Percentiles rank a stretch among this genome's conserved stretches.
Conservation (phyloP, 2,329 filamentous ascomycete species). For the Lasiodiplodia sp. region DNA sequence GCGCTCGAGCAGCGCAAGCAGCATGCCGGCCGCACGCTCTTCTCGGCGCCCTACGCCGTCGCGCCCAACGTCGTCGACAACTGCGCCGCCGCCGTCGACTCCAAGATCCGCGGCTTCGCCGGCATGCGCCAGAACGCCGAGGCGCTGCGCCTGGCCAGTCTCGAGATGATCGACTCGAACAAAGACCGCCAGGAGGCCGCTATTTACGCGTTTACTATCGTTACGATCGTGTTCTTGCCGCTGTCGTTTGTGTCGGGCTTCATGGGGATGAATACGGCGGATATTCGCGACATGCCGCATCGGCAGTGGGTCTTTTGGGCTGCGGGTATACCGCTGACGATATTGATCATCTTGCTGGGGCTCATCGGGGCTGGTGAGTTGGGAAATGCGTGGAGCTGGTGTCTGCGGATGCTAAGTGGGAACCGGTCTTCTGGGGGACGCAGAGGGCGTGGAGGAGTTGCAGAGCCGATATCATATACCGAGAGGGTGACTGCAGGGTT, state of each 20-base stretch:
- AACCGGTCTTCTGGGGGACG: neutral
- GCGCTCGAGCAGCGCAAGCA: constrained; percentile 12
- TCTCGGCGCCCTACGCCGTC: neutral
- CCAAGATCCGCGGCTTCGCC: constrained; percentile 13
- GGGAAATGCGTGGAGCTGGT: constrained; percentile 4
- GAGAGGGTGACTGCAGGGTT: neutral
- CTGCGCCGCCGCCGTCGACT: constrained; percentile 1
- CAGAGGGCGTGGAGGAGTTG: neutral
- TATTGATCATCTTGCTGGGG: neutral
- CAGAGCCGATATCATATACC: neutral
- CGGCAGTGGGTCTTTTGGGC: constrained; percentile 52
- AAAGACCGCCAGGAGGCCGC: constrained; percentile 57
- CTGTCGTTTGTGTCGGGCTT: constrained; percentile 53
- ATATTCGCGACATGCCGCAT: constrained; percentile 50
- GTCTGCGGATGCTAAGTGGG: neutral
- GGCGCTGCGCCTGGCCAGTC: neutral
- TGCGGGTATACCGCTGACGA: neutral
- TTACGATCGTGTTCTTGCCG: constrained; percentile 54
- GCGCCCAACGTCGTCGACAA: constrained; percentile 2
- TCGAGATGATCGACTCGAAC: constrained; percentile 16
- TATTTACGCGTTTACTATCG: constrained; percentile 53
- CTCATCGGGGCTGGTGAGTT: neutral
- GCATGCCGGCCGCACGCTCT: too few species aligned
- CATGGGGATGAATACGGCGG: constrained; percentile 53
- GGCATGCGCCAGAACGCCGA: constrained; percentile 11